These are phyloP conservation scores for Ceratobasidium sp. DNA, from an alignment of 1,284 basidiomycete genomes.

Conservation along the genomic window DNA sequence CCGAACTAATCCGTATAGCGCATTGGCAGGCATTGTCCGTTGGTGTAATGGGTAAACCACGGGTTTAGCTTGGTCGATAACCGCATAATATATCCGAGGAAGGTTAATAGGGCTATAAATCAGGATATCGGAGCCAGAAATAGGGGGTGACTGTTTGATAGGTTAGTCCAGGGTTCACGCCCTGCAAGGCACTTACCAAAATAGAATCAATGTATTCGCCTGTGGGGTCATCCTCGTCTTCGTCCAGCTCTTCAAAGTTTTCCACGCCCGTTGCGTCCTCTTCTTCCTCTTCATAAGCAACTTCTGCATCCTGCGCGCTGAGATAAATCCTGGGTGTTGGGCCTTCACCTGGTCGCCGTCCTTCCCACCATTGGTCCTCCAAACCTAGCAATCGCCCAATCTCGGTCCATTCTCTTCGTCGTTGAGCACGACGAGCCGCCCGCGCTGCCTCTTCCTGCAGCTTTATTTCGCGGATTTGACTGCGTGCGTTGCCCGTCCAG, in stretches of 20 bases:
- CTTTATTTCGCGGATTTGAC: constrained; percentile 60
- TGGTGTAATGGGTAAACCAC: constrained; percentile 54
- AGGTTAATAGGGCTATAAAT: constrained; percentile 41
- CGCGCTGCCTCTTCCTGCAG: constrained; percentile 64
- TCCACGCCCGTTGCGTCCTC: constrained; percentile 47
- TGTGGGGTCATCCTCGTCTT: constrained; percentile 56
- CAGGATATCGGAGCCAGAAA: constrained; percentile 42
- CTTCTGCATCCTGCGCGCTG: constrained; percentile 32
- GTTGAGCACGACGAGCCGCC: constrained; percentile 61
- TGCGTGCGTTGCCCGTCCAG: constrained; percentile 66
- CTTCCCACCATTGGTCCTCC: constrained; percentile 68
- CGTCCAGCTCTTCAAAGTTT: constrained; percentile 51
- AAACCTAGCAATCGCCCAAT: constrained; percentile 65
- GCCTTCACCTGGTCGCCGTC: constrained; percentile 40
- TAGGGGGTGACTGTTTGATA: constrained; percentile 41
- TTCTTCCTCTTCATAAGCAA: constrained; percentile 44
- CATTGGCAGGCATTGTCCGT: constrained; percentile 81
- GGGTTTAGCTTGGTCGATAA: constrained; percentile 50
- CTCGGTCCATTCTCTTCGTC: constrained; percentile 59
- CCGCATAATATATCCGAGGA: constrained; percentile 40
- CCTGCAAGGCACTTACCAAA: constrained; percentile 43
- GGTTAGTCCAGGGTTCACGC: constrained; percentile 64
- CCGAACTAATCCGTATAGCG: constrained; percentile 81
- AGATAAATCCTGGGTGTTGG: constrained; percentile 27
- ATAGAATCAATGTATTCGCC: constrained; percentile 55